Conservation (phyloP, 495 filamentous ascomycete species). For the Amniculicola lignicola region DNA sequence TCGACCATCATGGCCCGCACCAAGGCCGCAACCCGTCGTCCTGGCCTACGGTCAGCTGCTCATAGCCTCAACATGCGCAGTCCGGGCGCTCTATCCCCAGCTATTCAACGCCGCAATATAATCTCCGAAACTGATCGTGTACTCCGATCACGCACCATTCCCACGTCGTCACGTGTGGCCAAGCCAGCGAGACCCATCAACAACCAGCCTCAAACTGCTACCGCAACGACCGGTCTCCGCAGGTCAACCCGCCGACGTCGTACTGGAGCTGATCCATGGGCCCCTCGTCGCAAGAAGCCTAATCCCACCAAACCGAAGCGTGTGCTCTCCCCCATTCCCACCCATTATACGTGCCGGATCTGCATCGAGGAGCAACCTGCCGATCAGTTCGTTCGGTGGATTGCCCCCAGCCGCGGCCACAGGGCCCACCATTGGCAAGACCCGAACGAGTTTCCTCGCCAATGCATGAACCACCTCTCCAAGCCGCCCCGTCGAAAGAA, state of each 20-base stretch:
- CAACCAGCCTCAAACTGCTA: neutral
- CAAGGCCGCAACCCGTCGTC: no score
- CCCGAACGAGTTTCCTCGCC: conserved; percentile 5
- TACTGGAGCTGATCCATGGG: conserved; percentile 12
- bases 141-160: no score
- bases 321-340: conserved; percentile 1
- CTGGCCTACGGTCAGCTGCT: no score
- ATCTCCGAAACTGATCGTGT: no score
- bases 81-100: no score
- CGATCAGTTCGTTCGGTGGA: conserved; percentile 1
- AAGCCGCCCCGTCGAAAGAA: conserved; percentile 11
- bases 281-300: neutral
- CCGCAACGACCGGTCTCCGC: neutral
- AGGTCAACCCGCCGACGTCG: neutral
- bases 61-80: no score
- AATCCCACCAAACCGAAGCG: neutral
- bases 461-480: conserved; percentile 13
- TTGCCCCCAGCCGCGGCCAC: neutral
- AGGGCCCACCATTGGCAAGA: neutral
- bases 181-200: no score
- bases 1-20: no score
- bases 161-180: no score
- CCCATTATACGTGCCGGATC: conserved; percentile 24
- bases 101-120: no score
- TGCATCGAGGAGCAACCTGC: conserved; percentile 7